A percentile compares a stretch with the other conserved stretches of the same genome.
These are phyloP conservation scores for Lathyrus tuberosus DNA, from an alignment of 306 rosid genomes.

Conservation along the genomic window DNA sequence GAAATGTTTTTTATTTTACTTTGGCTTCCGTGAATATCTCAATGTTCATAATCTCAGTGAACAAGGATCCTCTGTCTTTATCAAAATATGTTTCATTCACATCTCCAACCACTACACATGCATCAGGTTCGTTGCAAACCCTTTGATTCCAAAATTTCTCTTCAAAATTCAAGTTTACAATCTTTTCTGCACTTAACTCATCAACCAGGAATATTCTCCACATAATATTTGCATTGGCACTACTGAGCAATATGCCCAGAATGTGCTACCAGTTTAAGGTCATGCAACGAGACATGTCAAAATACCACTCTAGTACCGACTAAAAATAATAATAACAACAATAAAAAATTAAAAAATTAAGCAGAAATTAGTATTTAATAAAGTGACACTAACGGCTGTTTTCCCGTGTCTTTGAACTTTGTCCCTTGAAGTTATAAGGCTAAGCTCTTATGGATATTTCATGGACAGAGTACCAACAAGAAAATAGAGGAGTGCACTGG, in stretches of 20 bases:
- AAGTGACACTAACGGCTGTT: not conserved
- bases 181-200: not conserved
- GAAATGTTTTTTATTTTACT: too few relatives aligned
- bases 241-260: not conserved
- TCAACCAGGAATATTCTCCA: slow-evolving; percentile 21
- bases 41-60: too few relatives aligned
- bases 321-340: not conserved
- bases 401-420: not conserved
- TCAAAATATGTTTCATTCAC: too few relatives aligned
- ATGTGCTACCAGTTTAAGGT: not conserved
- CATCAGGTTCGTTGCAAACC: not conserved
- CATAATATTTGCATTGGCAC: slow-evolving; percentile 5
- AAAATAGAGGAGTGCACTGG: slow-evolving; percentile 12
- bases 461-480: slow-evolving; percentile 2
- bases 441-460: not conserved
- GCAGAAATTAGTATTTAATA: not conserved
- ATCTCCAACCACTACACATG: too few relatives aligned
- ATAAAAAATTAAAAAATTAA: too few relatives aligned
- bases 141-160: slow-evolving; percentile 7
- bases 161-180: not conserved
- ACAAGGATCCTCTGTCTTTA: too few relatives aligned
- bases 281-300: too few relatives aligned
- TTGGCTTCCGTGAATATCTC: too few relatives aligned
- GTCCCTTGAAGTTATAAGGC: not conserved
- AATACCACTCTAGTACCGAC: not conserved